Conservation (phyloP, 108 stramenopile species). For the Cyclotella distinguenda region DNA sequence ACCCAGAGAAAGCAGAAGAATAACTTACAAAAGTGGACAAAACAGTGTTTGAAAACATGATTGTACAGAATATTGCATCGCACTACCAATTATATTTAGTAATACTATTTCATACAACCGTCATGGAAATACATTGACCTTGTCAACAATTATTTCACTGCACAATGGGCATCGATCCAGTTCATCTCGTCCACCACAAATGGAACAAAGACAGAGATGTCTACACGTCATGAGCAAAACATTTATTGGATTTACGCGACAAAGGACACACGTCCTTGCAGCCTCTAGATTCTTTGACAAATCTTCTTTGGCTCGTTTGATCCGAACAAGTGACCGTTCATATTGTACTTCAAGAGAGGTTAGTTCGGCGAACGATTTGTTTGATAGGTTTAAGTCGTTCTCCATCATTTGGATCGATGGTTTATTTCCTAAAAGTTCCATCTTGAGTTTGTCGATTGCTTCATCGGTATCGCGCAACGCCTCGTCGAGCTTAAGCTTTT, state of each 20-base stretch:
- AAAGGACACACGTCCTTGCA: conserved; percentile 31
- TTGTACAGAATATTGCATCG: too few relatives aligned
- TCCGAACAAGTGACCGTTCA: conserved; percentile 19
- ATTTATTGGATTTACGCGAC: conserved; percentile 15
- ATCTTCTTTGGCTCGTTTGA: conserved; percentile 18
- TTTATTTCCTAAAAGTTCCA: too few relatives aligned
- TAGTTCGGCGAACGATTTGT: conserved; percentile 25
- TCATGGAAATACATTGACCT: conserved; percentile 28
- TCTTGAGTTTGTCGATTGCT: too few relatives aligned
- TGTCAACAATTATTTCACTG: conserved; percentile 25
- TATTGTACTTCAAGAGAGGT: conserved; percentile 15
- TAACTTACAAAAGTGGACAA: too few relatives aligned
- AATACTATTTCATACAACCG: too few relatives aligned
- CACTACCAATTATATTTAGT: too few relatives aligned
- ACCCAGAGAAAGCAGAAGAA: too few relatives aligned
- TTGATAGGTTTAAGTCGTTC: background rate
- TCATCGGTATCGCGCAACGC: too few relatives aligned
- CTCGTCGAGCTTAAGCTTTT: too few relatives aligned
- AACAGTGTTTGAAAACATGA: too few relatives aligned
- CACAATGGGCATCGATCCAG: conserved; percentile 36
- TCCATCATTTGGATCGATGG: too few relatives aligned
- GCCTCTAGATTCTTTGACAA: conserved; percentile 16
- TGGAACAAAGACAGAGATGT: conserved; percentile 30
- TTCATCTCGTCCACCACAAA: conserved; percentile 19
- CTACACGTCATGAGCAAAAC: conserved; percentile 27